Conservation (phyloP, 164 flowering plant species). For the Aristolochia californica region DNA sequence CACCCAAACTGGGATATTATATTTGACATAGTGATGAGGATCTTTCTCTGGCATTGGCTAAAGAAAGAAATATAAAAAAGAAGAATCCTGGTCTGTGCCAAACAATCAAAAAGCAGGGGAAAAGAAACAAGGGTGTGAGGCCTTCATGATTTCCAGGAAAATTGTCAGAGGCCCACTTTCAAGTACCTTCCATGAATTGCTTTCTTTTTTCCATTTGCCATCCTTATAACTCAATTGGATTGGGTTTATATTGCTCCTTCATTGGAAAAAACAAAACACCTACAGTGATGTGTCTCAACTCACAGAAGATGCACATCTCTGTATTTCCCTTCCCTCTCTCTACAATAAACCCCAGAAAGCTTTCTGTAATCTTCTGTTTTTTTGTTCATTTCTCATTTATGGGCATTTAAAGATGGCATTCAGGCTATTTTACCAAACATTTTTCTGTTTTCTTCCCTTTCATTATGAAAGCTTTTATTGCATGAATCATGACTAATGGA, state of each 20-base stretch:
- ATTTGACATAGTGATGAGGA: no score
- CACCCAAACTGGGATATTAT: no score
- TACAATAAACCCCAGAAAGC: no score
- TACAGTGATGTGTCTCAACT: neutral
- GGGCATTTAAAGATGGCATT: no score
- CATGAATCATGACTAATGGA: no score
- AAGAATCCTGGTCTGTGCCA: constrained; percentile 1
- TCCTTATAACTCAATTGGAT: neutral
- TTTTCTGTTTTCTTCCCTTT: no score
- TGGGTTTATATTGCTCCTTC: neutral
- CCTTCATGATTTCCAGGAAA: constrained; percentile 20
- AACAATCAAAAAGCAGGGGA: constrained; percentile 1
- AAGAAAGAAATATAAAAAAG: no score
- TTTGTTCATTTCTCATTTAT: no score
- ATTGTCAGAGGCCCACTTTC: constrained; percentile 11
- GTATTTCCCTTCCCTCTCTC: neutral
- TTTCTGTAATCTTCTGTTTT: no score
- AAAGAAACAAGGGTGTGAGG: constrained; percentile 3
- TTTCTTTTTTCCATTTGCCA: neutral
- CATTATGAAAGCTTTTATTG: no score
- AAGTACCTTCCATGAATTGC: constrained; percentile 8
- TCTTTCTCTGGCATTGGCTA: no score
- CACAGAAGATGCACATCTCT: neutral
- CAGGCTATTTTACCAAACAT: no score
- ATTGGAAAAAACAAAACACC: neutral